Evolutionary conservation across 2,329 filamentous ascomycete genomes (phyloP).

Genomic region (Penicillium sp.): DNA sequence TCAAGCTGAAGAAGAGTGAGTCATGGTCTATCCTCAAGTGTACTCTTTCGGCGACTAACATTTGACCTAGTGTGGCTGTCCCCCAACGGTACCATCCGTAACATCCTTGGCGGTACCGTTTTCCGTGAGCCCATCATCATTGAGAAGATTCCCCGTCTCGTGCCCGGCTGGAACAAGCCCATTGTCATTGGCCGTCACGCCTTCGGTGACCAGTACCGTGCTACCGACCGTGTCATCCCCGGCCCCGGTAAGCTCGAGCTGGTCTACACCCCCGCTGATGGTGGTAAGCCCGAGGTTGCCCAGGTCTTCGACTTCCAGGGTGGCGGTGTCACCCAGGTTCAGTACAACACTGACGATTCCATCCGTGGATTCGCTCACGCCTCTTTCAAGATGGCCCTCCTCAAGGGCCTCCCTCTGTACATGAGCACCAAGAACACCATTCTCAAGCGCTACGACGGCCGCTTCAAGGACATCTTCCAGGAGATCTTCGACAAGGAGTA

Average conservation of each 20-base stretch:
- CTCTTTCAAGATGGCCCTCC: conserved; percentile 90
- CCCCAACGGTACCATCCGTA: conserved; percentile 84
- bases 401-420: conserved; percentile 89
- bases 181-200: conserved; percentile 99
- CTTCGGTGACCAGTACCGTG: conserved; percentile 97
- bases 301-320: conserved; percentile 88
- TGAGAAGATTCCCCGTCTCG: conserved; percentile 83
- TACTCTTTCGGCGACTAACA: conserved; percentile 10
- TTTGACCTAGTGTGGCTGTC: conserved; percentile 81
- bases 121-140: conserved; percentile 99
- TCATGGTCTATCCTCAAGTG: conserved; percentile 6
- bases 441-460: conserved; percentile 96
- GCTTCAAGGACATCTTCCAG: conserved; percentile 99
- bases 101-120: conserved; percentile 82
- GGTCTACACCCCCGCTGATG: conserved; percentile 82
- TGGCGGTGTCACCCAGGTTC: conserved; percentile 84
- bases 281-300: conserved; percentile 78
- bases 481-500: conserved; percentile 88
- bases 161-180: conserved; percentile 97
- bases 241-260: conserved; percentile 88
- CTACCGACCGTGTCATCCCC: conserved; percentile 83
- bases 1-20: conserved; percentile 96
- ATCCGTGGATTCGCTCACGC: conserved; percentile 94
- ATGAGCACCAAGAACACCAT: conserved; percentile 99
- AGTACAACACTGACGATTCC: conserved; percentile 98